Conservation (phyloP, 2,329 filamentous ascomycete genomes). For the Ceratocystis variospora region DNA sequence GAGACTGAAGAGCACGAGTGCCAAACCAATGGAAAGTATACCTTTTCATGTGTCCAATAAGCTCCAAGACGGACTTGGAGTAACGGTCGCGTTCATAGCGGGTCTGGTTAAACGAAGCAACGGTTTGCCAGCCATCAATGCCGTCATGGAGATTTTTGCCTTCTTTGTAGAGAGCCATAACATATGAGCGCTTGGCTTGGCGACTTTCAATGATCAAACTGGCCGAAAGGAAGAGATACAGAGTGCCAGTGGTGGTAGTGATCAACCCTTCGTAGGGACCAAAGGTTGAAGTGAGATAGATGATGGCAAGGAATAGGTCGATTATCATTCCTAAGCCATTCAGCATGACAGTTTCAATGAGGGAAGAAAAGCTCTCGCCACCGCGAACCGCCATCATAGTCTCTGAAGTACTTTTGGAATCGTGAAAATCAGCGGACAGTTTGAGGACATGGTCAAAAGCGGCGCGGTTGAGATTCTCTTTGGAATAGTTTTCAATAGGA, state of each 20-base stretch:
- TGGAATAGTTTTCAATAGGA: conserved; percentile 44
- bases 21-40: conserved; percentile 20
- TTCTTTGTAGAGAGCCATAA: conserved; percentile 42
- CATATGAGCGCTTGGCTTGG: conserved; percentile 35
- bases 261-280: conserved; percentile 50
- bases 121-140: conserved; percentile 45
- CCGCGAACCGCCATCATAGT: conserved; percentile 44
- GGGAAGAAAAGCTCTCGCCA: conserved; percentile 39
- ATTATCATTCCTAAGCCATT: conserved; percentile 46
- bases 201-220: conserved; percentile 39
- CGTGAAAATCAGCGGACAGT: conserved; percentile 47
- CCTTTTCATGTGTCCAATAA: conserved; percentile 11
- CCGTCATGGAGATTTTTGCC: conserved; percentile 42
- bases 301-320: conserved; percentile 44
- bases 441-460: conserved; percentile 47
- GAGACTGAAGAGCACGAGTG: conserved; percentile 37
- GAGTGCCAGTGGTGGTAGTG: conserved; percentile 42
- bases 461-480: conserved; percentile 39
- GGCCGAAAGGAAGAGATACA: conserved; percentile 42
- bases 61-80: conserved; percentile 32
- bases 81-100: conserved; percentile 43
- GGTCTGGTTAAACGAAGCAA: conserved; percentile 46
- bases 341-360: conserved; percentile 45
- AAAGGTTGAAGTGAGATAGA: conserved; percentile 45
- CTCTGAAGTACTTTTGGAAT: conserved; percentile 46